Evolutionary conservation across 129 eudicot genomes (phyloP).

Genomic region (Daucus carota): DH1_v3.0 NC_030381.2:48683001-48683500

Average conservation of each 20-base stretch:
- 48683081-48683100: not conserved
- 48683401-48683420: no score
- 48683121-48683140: not conserved
- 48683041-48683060: not conserved
- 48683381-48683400: no score
- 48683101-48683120: not conserved
- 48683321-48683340: not conserved
- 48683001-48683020: constrained; percentile 11
- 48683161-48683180: constrained; percentile 6
- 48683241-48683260: not conserved
- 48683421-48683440: not conserved
- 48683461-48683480: not conserved
- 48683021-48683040: constrained; percentile 6
- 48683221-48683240: not conserved
- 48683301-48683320: not conserved
- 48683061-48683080: not conserved
- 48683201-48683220: constrained; percentile 6
- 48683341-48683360: not conserved
- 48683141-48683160: not conserved
- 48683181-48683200: not conserved
- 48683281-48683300: not conserved
- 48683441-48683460: not conserved
- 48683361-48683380: not conserved
- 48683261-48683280: not conserved
- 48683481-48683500: not conserved